These are phyloP conservation scores for Aspergillus saccharolyticus DNA, from an alignment of 495 filamentous ascomycete genomes.

Conservation along the genomic window DNA sequence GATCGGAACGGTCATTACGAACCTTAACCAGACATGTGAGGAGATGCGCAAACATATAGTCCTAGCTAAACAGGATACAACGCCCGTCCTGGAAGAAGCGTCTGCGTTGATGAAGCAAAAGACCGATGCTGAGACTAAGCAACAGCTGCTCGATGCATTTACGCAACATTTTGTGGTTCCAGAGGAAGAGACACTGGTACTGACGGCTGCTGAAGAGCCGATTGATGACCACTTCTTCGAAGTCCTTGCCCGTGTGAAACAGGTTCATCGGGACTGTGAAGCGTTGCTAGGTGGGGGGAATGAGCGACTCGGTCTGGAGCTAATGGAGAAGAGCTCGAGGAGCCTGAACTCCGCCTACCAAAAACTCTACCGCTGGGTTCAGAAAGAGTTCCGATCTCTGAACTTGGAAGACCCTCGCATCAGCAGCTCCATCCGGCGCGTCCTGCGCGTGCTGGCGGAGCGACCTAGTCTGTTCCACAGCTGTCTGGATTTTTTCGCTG, in stretches of 20 bases:
- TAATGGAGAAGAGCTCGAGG: conserved; percentile 84
- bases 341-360: conserved; percentile 89
- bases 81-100: conserved; percentile 73
- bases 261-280: conserved; percentile 82
- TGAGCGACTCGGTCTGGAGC: conserved; percentile 76
- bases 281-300: conserved; percentile 85
- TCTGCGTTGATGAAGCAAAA: conserved; percentile 68
- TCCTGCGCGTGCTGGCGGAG: conserved; percentile 84
- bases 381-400: conserved; percentile 84
- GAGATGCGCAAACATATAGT: conserved; percentile 75
- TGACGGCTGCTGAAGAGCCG: conserved; percentile 72
- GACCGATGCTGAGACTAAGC: conserved; percentile 76
- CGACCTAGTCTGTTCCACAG: conserved; percentile 85
- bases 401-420: conserved; percentile 96
- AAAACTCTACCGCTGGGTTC: conserved; percentile 91
- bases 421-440: conserved; percentile 75
- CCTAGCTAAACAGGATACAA: conserved; percentile 68
- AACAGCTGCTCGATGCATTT: conserved; percentile 77
- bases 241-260: conserved; percentile 74
- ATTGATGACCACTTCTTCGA: conserved; percentile 84
- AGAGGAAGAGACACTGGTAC: conserved; percentile 64
- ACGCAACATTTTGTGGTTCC: conserved; percentile 78
- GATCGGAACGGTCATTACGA: conserved; percentile 73
- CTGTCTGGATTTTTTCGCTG: conserved; percentile 90
- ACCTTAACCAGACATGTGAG: conserved; percentile 73